Percentiles rank a stretch among this genome's conserved stretches.
Evolutionary conservation across 495 filamentous ascomycete species (phyloP).

Genomic region (Chaetomium tenue): DNA sequence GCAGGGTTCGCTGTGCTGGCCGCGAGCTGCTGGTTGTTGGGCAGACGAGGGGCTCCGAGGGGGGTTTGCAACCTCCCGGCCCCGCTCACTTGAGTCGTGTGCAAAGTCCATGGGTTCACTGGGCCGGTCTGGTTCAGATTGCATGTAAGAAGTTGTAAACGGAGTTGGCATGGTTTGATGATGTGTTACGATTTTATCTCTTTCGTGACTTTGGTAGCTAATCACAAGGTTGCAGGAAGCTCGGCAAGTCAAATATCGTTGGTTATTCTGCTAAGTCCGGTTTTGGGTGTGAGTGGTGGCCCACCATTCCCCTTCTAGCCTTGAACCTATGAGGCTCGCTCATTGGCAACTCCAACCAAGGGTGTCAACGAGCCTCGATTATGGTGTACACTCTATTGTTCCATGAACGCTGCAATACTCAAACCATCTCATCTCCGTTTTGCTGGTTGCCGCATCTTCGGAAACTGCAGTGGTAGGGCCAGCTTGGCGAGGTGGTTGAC

Average conservation of each 20-base stretch:
- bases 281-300: background rate
- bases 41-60: constrained; percentile 4
- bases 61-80: background rate
- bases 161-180: too few species aligned
- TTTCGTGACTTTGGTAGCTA: too few species aligned
- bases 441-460: constrained; percentile 50
- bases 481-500: constrained; percentile 64
- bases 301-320: background rate
- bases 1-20: constrained; percentile 9
- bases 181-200: too few species aligned
- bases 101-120: background rate
- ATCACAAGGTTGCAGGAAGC: background rate
- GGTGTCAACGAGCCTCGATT: background rate
- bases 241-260: background rate
- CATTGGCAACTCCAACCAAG: background rate
- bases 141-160: too few species aligned
- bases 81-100: background rate
- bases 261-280: background rate
- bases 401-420: background rate
- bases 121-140: too few species aligned
- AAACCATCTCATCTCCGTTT: constrained; percentile 17
- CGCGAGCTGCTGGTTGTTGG: background rate
- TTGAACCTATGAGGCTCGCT: background rate
- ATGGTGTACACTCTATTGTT: background rate
- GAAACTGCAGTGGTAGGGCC: constrained; percentile 78